A percentile compares a stretch with the other conserved stretches of the same genome.
These are phyloP conservation scores for Aspergillus uvarum DNA, from an alignment of 2,329 filamentous ascomycete species.

Conservation along the genomic window DNA sequence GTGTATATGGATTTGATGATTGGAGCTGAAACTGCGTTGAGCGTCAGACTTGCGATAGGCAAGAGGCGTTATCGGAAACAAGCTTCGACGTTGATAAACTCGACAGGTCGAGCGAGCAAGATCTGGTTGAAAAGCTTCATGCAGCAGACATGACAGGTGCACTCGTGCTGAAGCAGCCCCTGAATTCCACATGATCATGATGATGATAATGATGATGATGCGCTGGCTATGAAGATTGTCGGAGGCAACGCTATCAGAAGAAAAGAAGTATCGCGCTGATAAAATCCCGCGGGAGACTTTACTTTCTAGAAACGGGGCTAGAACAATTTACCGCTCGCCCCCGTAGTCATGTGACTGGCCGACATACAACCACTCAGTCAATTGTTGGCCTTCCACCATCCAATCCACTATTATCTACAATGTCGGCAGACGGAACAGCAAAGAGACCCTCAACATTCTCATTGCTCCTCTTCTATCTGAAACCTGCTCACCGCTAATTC, in stretches of 20 bases:
- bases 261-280: neutral
- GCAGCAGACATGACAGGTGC: slow-evolving; percentile 25
- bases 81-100: slow-evolving; percentile 7
- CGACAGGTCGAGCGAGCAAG: slow-evolving; percentile 15
- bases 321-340: neutral
- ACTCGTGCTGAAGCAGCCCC: neutral
- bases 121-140: slow-evolving; percentile 27
- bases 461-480: neutral
- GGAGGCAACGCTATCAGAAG: neutral
- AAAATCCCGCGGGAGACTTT: neutral
- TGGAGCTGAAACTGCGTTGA: slow-evolving; percentile 8
- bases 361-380: neutral
- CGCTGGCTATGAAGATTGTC: neutral
- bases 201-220: neutral
- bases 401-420: neutral
- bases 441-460: neutral
- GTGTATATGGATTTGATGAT: neutral
- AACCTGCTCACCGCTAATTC: neutral
- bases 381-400: too few relatives aligned
- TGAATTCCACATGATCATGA: neutral
- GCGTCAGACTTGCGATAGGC: slow-evolving; percentile 4
- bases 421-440: neutral
- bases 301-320: neutral
- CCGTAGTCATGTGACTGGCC: neutral
- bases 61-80: slow-evolving; percentile 4